Conservation (phyloP, 1,139 yeast species). For the Suhomyces anneliseae region DNA sequence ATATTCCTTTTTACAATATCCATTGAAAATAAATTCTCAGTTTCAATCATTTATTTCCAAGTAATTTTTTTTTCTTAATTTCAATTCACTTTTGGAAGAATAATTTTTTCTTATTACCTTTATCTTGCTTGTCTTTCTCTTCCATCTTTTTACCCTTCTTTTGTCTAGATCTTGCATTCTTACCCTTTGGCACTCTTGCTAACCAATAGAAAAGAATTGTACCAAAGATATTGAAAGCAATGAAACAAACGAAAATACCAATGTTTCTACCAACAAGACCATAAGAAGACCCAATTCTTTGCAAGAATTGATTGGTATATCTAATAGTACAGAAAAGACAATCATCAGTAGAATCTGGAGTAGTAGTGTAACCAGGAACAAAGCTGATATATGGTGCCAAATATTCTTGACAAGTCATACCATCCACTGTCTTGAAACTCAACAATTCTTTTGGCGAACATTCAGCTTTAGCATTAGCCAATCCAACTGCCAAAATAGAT, state of each 20-base stretch:
- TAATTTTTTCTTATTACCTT: too few relatives aligned
- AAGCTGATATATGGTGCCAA: constrained; percentile 33
- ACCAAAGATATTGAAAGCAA: constrained; percentile 51
- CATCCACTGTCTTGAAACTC: constrained; percentile 55
- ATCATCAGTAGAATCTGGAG: constrained; percentile 36
- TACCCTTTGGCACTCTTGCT: constrained; percentile 66
- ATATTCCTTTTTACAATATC: background rate
- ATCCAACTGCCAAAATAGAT: constrained; percentile 41
- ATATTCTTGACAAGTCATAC: constrained; percentile 46
- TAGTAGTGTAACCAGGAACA: constrained; percentile 35
- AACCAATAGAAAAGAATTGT: constrained; percentile 67
- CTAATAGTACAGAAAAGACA: constrained; percentile 47
- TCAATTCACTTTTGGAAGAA: background rate
- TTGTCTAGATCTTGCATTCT: constrained; percentile 1
- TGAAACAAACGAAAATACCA: constrained; percentile 24
- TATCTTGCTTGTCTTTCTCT: background rate
- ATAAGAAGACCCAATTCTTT: constrained; percentile 5
- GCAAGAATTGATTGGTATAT: constrained; percentile 30
- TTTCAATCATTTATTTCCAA: too few relatives aligned
- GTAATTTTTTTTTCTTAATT: too few relatives aligned
- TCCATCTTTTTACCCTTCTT: background rate
- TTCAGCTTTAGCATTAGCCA: constrained; percentile 46
- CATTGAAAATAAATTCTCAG: too few relatives aligned
- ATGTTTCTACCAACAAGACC: constrained; percentile 8
- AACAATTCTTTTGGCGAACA: constrained; percentile 55